Base-by-base conservation (phyloP, 1,139 yeast species). In the Candida neerlandica region DNA sequence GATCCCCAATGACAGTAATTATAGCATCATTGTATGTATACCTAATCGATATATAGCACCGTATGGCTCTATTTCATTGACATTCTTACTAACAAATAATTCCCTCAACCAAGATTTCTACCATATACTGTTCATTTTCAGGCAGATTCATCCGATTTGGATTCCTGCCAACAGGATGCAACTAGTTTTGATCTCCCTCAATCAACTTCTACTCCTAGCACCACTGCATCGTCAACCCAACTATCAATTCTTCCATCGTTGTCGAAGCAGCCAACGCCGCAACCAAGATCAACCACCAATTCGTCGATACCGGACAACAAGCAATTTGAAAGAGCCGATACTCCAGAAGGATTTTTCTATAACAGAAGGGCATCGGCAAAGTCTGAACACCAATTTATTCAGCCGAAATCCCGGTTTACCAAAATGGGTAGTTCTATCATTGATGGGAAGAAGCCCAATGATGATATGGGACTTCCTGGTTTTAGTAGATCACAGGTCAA, bases 41-140 rank as follows among this genome's bases (percentile, higher is more conserved):
- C 10, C 11, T 7, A 14, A 6, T 19, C 5, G 5, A 12, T 12
- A 4, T 5, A 21, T 45, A 30, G 26, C 29, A 15, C 26, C n/a
- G 12, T 1, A 4, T 37, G 18, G 14, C 29, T 33, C 42, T 40
- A n/a, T 45, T 7, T 16, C 6, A 46, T 52, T 53, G 15, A 6
- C 12, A 5, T 32, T 14, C 16, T 26, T 45, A 50, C 51, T 45
- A 44, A 54, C 55, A 4, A 23, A 30, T n/a, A 3, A 19, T 7
- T 4, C 11, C 30, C 32, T n/a, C 15, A 4, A 27, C 30, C 33
- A 49, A 84, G 89, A 50, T 85, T 86, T 56, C 71, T 86, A 39
- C 92, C 94, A 3, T 83, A 84, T 58, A 84, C 92, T 2, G 88
- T 85, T 33, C 86, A 84, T 56, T 86, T 86, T 60, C 86, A 85